Conservation (phyloP, 2,329 filamentous ascomycete species). For the Geosmithia morbida region DNA sequence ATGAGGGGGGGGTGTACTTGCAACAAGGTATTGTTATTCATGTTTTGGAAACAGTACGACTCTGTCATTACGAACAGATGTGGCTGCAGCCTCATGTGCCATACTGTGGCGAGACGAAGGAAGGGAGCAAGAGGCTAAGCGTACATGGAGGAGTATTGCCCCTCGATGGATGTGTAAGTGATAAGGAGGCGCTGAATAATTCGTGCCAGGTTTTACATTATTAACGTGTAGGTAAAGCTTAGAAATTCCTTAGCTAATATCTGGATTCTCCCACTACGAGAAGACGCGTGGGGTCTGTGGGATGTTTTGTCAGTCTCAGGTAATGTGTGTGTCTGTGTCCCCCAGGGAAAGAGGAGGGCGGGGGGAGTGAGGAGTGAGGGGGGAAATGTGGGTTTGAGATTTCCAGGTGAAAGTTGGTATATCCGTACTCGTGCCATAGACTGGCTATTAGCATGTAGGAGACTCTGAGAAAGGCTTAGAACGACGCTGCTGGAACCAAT, state of each 20-base stretch:
- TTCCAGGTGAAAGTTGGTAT: background rate
- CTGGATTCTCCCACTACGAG: background rate
- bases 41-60: too few species aligned
- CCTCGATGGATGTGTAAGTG: background rate
- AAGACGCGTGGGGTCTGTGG: background rate
- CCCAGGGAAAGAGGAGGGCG: too few species aligned
- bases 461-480: background rate
- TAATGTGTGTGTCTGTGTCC: too few species aligned
- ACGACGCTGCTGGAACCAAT: background rate
- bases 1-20: too few species aligned
- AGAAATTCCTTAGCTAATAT: background rate
- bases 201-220: background rate
- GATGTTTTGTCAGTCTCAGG: conserved; percentile 4
- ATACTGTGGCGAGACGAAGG: too few species aligned
- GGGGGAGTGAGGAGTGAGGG: background rate
- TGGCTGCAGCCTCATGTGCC: too few species aligned
- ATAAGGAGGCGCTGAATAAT: background rate
- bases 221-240: background rate
- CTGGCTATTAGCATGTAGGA: background rate
- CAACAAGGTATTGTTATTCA: too few species aligned
- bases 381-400: background rate
- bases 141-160: too few species aligned
- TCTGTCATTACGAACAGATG: too few species aligned
- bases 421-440: too few species aligned
- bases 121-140: too few species aligned